Base-by-base conservation (phyloP, 2,329 filamentous ascomycete species). In the Dendryphion nanum region DNA sequence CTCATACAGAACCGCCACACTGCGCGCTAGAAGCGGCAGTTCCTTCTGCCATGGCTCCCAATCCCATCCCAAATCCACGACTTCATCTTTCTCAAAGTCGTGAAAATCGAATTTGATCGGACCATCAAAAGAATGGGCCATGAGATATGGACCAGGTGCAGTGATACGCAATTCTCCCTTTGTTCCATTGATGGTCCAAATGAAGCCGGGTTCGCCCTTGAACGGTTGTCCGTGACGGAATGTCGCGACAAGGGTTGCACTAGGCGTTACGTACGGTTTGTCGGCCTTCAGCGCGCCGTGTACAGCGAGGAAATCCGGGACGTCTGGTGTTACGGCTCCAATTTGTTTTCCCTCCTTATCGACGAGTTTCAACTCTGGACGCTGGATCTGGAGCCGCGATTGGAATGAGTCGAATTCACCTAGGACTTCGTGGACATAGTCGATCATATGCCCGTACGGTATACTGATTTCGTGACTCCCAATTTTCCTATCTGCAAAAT, bases 11-110 rank as follows among this genome's bases (percentile, higher is more conserved):
- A 55, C 50, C 10, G 44, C 55, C n/a, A 47, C 47, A 35, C 0
- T 56, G 47, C 20, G 63, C 34, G 18, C 46, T 6, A 39, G 45
- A 14, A 45, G 47, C 6, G 41, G 37, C 16, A 66, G 20, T 6
- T 51, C 61, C 2, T 54, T 53, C 7, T 63, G 48, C 64, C 66
- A 61, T 37, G 59, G 60, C 31, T 68, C 62, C 51, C 72, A 72
- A 32, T 68, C 57, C 26, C 67, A 72, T 48, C 65, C 62, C 38
- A 68, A 51, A 13, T 57, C 47, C 12, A 41, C 43, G 1, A 61
- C 48, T 23, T 58, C 39, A 18, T 57, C 60, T 7, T 47, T 55
- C 14, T 35, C 49, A 33, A 55, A 45, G 15, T 57, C 42, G 13
- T 63, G 53, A 4, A 56, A 36, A 35, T 53, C 33, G 18, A 65